Base-by-base conservation (phyloP, 129 eudicot genomes). In the Sambucus nigra region DNA sequence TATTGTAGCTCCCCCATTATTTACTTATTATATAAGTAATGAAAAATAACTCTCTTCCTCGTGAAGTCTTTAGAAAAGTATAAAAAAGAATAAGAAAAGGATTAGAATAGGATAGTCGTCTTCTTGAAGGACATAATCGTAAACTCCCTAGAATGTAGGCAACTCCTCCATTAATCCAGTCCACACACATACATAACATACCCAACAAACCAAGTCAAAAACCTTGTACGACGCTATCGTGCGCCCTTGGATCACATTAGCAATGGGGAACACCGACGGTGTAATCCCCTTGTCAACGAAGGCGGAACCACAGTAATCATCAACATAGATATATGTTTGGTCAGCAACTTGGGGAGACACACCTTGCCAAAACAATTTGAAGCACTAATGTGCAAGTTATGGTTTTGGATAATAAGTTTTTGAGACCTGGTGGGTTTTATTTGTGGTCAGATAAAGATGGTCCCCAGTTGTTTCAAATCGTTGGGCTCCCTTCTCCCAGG, bases 401-500 rank as follows among this genome's bases (percentile, higher is more conserved):
- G 73, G 93, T 81, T 5, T 69, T 89, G 69, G 97, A 93, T 4
- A 93, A 89, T 57, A 68, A 95, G 73, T 89, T 89, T 71, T 93
- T 81, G 83, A 89, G 69, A 65, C 94, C 97, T 19, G 97, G 97
- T 24, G 97, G 97, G 72, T 68, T 89, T 23, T 93, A 89, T 74
- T 58, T 89, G 80, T 89, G 97, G 97, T 84, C 95, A 2, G 95
- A 84, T 14, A 71, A 78, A 65, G 97, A 89, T 39, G 97, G 97
- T 7, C 97, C 97, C 9, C 88, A 89, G 45, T 68, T 89, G 79
- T 89, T 89, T 65, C 61, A 73, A 4, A 55, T 69, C n/a, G 77
- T 70, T 40, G 93, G 73, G 10, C 8, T 84, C 25, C 86, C 95
- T 25, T 71, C 93, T 13, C 66, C 95, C 13, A 76, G 97, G 75